Base-by-base conservation (phyloP, 345 rosid genomes). In the Psidium friedrichsthalianum region DNA sequence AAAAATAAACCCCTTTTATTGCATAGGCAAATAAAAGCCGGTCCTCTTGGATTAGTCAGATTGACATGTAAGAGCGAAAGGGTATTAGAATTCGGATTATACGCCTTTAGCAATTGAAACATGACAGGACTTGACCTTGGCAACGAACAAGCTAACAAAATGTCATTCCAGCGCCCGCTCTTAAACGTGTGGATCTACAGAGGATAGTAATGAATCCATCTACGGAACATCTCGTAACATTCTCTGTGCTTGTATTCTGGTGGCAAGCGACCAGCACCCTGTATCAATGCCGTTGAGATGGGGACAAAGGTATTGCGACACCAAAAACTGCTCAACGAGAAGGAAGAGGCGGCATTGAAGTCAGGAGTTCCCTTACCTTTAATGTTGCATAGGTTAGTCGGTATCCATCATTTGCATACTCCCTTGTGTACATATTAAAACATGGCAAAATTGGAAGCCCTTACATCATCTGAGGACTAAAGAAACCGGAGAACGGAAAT, bases 251-350 rank as follows among this genome's bases (percentile, higher is more conserved):
- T 29, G 56, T 85, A 88, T 49, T 88, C 91, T 5, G 88, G 89
- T 27, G 91, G 85, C 6, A 88, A 74, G 74, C 88, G 88, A n/a
- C 90, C 91, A 16, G 86, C 87, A 42, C 91, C 91, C 91, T 89
- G 47, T 5, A 81, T 29, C 53, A 82, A 12, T 5, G 8, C 32
- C 16, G 18, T 58, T 58, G 11, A 51, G 3, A 25, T 25, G 44
- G 25, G 27, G 18, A 52, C n/a, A 49, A 15, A 25, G 25, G 21
- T 27, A 56, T 22, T 16, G 13, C 44, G 16, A 32, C 76, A 14
- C 52, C 32, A 27, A 25, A 12, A 42, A 52, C 18, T 3, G 40
- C 24, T 57, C 15, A 40, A 9, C 5, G 8, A 54, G 47, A 29
- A 29, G n/a, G 22, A 74, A 61, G 56, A 13, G 36, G 4, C 16